These are phyloP conservation scores for Aspergillus neoniger DNA, from an alignment of 2,329 filamentous ascomycete genomes.

Conservation along the genomic window DNA sequence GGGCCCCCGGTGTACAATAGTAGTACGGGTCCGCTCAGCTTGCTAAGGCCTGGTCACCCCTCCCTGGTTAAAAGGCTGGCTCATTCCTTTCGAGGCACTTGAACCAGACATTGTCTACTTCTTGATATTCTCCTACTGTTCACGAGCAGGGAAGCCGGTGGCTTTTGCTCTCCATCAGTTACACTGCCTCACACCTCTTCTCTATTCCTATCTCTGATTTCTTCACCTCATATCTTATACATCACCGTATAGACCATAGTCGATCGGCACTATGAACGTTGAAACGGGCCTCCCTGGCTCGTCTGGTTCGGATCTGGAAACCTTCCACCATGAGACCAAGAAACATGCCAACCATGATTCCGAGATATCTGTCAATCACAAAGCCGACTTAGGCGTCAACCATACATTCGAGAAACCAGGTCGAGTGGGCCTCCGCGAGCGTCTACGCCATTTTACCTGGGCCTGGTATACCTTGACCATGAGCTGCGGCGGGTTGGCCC, in stretches of 20 bases:
- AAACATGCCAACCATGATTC: neutral
- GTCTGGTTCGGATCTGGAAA: neutral
- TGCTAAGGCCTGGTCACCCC: neutral
- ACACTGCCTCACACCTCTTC: neutral
- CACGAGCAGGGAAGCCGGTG: neutral
- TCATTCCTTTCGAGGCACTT: neutral
- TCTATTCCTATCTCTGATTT: neutral
- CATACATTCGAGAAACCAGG: neutral
- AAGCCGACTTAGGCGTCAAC: neutral
- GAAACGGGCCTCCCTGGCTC: neutral
- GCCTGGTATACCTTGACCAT: conserved; percentile 75
- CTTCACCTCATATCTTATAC: neutral
- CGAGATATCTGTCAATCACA: neutral
- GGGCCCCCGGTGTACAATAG: neutral
- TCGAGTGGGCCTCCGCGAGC: conserved; percentile 20
- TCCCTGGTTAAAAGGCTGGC: conserved; percentile 1
- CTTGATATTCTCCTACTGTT: neutral
- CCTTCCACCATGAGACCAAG: neutral
- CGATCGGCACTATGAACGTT: neutral
- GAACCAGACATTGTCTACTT: neutral
- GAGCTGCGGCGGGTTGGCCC: conserved; percentile 70
- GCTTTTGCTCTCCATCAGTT: neutral
- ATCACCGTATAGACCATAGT: neutral
- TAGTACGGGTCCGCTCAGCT: conserved; percentile 1
- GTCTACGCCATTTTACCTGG: conserved; percentile 62